Percentiles rank a stretch among this genome's conserved stretches.
Evolutionary conservation across 768 basidiomycete genomes (phyloP).

Genomic region (Serendipita vermifera): DNA sequence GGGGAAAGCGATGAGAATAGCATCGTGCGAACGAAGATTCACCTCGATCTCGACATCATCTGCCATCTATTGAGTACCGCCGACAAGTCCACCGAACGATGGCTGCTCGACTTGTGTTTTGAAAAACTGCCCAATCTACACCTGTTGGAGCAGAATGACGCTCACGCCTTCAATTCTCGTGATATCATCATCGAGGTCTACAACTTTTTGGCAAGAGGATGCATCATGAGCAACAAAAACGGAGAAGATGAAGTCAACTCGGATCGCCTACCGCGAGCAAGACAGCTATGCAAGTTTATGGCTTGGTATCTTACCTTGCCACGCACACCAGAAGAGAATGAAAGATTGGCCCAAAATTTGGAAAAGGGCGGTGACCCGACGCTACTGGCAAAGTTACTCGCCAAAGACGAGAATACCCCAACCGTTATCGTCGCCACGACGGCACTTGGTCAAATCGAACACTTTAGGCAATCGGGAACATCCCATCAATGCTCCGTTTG

Average conservation of each 20-base stretch:
- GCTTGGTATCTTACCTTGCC: not conserved
- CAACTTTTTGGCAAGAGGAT: slow-evolving; percentile 2
- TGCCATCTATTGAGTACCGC: not conserved
- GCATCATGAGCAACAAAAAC: not conserved
- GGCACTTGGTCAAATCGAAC: no score
- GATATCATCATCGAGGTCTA: not conserved
- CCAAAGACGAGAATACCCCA: no score
- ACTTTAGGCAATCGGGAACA: no score
- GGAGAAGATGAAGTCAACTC: not conserved
- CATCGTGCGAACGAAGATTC: not conserved
- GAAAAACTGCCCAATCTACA: not conserved
- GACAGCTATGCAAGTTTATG: not conserved
- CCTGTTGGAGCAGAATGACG: not conserved
- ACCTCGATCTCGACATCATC: slow-evolving; percentile 1
- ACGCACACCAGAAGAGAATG: not conserved
- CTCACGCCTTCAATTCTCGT: not conserved
- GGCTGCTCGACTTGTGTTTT: not conserved
- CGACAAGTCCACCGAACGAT: slow-evolving; percentile 4
- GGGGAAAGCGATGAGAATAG: not conserved
- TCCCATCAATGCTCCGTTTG: no score
- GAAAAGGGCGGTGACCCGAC: no score
- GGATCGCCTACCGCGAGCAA: not conserved
- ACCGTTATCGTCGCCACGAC: no score
- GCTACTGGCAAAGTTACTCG: no score
- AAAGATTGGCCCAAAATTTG: not conserved